phyloP scores from a whole-genome alignment of 148 eudicot genomes.

The Chenopodium suecicum region DNA sequence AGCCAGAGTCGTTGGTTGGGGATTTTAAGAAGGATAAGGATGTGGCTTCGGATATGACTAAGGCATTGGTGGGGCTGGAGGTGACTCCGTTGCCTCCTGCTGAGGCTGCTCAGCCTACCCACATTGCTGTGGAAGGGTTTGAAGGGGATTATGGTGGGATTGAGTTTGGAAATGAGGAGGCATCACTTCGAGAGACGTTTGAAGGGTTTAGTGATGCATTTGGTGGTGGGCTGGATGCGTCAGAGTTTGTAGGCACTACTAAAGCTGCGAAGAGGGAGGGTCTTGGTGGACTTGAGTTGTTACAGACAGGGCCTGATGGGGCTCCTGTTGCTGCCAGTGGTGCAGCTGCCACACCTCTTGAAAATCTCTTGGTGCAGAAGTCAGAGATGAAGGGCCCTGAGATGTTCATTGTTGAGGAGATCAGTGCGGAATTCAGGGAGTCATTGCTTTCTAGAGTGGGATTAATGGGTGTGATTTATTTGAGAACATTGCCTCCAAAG shows the following conservation, averaged over 20 bases:
- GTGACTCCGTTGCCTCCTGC: constrained; percentile 86
- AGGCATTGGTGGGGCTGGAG: constrained; percentile 83
- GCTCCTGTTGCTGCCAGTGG: constrained; percentile 36
- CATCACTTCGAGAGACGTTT: constrained; percentile 83
- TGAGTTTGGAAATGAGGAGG: constrained; percentile 79
- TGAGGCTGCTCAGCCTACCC: constrained; percentile 85
- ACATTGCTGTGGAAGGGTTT: constrained; percentile 88
- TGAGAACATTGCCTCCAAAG: constrained; percentile 74
- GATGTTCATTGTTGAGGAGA: constrained; percentile 74
- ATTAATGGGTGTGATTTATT: constrained; percentile 69
- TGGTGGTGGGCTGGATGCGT: constrained; percentile 99
- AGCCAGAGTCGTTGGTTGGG: constrained; percentile 75
- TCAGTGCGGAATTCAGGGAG: constrained; percentile 83
- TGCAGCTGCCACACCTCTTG: constrained; percentile 59
- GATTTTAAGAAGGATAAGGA: constrained; percentile 90
- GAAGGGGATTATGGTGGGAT: constrained; percentile 98
- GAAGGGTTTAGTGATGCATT: constrained; percentile 95
- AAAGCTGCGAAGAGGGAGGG: constrained; percentile 64
- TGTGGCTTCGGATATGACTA: constrained; percentile 50
- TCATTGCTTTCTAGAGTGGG: constrained; percentile 88
- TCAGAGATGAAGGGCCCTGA: constrained; percentile 93
- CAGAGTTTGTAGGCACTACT: constrained; percentile 79
- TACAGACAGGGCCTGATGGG: constrained; percentile 70
- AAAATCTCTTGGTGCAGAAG: constrained; percentile 64
- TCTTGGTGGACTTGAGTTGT: constrained; percentile 87